Conservation (phyloP, 345 rosid species). For the Pelargonium nanum region DNA sequence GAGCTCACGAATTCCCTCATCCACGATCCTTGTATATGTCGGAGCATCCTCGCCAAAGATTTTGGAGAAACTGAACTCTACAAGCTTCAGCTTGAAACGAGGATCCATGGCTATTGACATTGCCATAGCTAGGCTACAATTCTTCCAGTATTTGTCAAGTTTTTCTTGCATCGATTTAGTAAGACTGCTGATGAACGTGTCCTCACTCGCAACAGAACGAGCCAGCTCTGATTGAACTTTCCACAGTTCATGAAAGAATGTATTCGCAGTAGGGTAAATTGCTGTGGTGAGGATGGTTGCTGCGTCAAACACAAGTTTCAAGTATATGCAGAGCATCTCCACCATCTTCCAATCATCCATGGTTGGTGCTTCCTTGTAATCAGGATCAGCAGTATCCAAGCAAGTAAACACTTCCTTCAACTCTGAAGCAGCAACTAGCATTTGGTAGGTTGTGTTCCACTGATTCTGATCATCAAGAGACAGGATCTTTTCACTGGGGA, state of each 20-base stretch:
- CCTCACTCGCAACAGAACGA: conserved; percentile 42
- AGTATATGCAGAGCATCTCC: conserved; percentile 52
- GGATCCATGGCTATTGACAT: conserved; percentile 91
- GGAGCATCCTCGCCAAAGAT: conserved; percentile 70
- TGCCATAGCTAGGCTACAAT: conserved; percentile 75
- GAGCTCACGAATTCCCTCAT: conserved; percentile 80
- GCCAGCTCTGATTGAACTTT: conserved; percentile 65
- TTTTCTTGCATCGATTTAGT: conserved; percentile 54
- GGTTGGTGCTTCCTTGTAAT: conserved; percentile 61
- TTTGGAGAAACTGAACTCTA: conserved; percentile 85
- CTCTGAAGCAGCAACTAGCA: conserved; percentile 83
- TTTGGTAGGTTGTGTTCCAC: conserved; percentile 78
- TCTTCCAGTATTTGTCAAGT: conserved; percentile 62
- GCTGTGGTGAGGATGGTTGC: conserved; percentile 40
- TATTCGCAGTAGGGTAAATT: conserved; percentile 39
- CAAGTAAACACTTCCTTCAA: conserved; percentile 82
- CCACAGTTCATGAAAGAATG: conserved; percentile 79
- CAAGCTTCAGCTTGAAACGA: conserved; percentile 86
- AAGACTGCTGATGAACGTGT: conserved; percentile 38
- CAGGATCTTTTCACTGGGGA: conserved; percentile 58
- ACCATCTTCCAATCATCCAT: conserved; percentile 63
- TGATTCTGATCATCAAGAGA: conserved; percentile 55
- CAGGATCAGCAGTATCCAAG: too few species aligned
- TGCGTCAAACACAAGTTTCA: conserved; percentile 74
- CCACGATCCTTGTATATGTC: conserved; percentile 48